Conservation (phyloP, 306 rosid genomes). For the Gleditsia sinensis region DNA sequence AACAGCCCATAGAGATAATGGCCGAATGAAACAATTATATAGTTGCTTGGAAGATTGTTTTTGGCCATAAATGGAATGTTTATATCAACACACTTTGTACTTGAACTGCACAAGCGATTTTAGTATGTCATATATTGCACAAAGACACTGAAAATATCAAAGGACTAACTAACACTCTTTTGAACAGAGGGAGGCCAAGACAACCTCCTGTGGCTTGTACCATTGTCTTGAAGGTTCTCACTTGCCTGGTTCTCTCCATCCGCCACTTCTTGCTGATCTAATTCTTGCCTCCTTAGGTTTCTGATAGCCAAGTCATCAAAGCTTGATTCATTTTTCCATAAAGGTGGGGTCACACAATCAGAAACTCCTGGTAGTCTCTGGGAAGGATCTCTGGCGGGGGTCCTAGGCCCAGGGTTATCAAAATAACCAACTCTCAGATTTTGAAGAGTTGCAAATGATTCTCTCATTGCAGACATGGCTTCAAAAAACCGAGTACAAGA, state of each 20-base stretch:
- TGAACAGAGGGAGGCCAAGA: slow-evolving; percentile 62
- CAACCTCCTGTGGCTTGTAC: slow-evolving; percentile 49
- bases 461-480: slow-evolving; percentile 99
- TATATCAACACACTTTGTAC: too few relatives aligned
- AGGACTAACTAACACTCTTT: slow-evolving; percentile 47
- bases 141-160: not conserved
- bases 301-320: slow-evolving; percentile 60
- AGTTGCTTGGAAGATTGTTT: too few relatives aligned
- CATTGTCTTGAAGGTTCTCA: slow-evolving; percentile 34
- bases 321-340: slow-evolving; percentile 71
- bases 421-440: slow-evolving; percentile 75
- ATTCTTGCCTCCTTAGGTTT: slow-evolving; percentile 53
- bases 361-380: slow-evolving; percentile 57
- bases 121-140: not conserved
- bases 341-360: slow-evolving; percentile 63
- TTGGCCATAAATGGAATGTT: too few relatives aligned
- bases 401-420: slow-evolving; percentile 46
- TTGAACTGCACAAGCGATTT: slow-evolving; percentile 12
- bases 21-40: too few relatives aligned
- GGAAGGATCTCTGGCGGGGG: slow-evolving; percentile 66
- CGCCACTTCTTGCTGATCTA: slow-evolving; percentile 40
- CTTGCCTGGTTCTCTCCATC: slow-evolving; percentile 37
- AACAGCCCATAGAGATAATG: too few relatives aligned
- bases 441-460: slow-evolving; percentile 87
- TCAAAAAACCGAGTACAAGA: slow-evolving; percentile 92